phyloP scores from a whole-genome alignment of 768 basidiomycete species.

The Pseudohyphozyma bogoriensis region DNA sequence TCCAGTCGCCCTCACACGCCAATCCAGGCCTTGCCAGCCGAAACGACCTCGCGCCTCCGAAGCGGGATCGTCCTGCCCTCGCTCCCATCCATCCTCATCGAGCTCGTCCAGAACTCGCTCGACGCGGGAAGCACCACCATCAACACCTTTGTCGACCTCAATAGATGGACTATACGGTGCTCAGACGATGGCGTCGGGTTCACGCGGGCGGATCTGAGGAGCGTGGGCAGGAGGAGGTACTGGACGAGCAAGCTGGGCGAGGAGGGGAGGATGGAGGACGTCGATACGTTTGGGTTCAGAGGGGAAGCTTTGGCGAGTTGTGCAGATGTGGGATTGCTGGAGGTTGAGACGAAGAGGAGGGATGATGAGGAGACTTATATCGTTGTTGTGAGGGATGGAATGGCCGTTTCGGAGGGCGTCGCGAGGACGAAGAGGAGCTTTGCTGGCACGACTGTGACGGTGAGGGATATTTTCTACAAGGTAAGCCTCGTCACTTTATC shows the following conservation, averaged over 20 bases:
- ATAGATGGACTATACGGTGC: constrained; percentile 74
- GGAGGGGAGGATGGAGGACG: background rate
- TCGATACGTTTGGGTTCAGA: constrained; percentile 14
- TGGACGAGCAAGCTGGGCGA: constrained; percentile 35
- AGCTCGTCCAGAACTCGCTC: constrained; percentile 80
- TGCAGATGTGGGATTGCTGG: constrained; percentile 65
- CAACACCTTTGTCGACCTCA: constrained; percentile 61
- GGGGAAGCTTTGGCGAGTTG: constrained; percentile 63
- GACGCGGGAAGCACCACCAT: constrained; percentile 66
- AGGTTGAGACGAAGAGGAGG: constrained; percentile 66
- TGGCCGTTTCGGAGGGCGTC: background rate
- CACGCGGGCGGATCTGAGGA: constrained; percentile 48
- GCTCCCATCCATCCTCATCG: constrained; percentile 64
- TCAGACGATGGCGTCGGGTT: constrained; percentile 78
- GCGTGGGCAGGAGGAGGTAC: constrained; percentile 54
- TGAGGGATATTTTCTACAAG: constrained; percentile 84
- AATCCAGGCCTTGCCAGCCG: constrained; percentile 45
- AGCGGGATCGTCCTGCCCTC: constrained; percentile 78
- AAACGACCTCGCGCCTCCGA: constrained; percentile 59
- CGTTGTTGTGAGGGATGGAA: constrained; percentile 46
- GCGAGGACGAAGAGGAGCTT: background rate
- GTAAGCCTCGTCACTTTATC: background rate
- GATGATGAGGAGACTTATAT: constrained; percentile 51
- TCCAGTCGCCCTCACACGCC: background rate
- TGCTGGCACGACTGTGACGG: constrained; percentile 66